A percentile compares a stretch with the other conserved stretches of the same genome.
Conservation (phyloP, 2,329 filamentous ascomycete species). For the Trichoderma arundinaceum region DNA sequence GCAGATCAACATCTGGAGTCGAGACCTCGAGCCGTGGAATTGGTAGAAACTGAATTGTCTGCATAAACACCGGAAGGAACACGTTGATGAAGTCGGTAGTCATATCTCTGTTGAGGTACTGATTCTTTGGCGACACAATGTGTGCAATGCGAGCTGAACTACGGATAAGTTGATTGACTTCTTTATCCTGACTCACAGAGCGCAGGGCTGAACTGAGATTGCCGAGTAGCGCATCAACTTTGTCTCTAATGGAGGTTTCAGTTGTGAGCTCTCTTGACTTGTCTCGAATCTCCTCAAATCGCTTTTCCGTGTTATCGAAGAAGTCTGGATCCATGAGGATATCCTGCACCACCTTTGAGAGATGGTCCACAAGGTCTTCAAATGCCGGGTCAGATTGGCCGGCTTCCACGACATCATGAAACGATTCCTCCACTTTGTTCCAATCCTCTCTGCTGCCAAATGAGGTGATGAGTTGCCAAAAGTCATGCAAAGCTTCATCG, state of each 20-base stretch:
- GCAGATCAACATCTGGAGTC: constrained; percentile 79
- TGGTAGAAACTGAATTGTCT: constrained; percentile 82
- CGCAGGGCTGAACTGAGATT: constrained; percentile 71
- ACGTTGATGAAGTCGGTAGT: constrained; percentile 77
- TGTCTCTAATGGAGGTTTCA: constrained; percentile 71
- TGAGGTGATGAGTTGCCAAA: constrained; percentile 79
- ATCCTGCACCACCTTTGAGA: constrained; percentile 76
- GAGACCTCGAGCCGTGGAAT: constrained; percentile 90
- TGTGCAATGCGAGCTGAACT: constrained; percentile 71
- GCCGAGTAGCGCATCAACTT: constrained; percentile 73
- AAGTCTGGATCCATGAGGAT: constrained; percentile 87
- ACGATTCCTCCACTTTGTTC: constrained; percentile 72
- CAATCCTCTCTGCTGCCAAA: constrained; percentile 78
- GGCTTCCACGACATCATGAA: constrained; percentile 74
- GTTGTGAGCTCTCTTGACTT: constrained; percentile 68
- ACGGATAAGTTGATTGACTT: constrained; percentile 71
- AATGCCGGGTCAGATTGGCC: constrained; percentile 81
- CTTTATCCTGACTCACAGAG: constrained; percentile 72
- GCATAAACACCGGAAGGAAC: constrained; percentile 78
- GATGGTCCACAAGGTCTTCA: constrained; percentile 74
- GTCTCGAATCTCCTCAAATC: constrained; percentile 56
- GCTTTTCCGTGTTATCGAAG: constrained; percentile 72
- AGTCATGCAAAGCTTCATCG: constrained; percentile 76
- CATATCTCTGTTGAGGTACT: constrained; percentile 71
- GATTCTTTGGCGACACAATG: constrained; percentile 70